These are phyloP conservation scores for Schizophyllum amplum DNA, from an alignment of 1,284 basidiomycete species.

Conservation along the genomic window DNA sequence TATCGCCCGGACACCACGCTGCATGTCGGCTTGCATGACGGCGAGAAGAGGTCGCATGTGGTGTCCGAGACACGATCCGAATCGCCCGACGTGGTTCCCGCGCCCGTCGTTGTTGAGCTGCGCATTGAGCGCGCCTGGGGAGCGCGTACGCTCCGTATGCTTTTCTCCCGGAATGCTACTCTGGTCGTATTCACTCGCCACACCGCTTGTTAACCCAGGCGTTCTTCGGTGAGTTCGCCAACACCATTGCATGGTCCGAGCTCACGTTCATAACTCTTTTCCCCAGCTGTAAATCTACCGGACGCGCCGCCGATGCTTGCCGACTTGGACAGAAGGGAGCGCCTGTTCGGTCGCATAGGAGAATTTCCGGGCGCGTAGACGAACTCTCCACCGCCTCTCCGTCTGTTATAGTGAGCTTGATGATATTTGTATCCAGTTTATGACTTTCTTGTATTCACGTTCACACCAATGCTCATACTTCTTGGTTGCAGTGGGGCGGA, in stretches of 20 bases:
- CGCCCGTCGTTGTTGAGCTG: neutral
- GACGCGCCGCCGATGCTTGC: neutral
- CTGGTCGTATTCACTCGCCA: neutral
- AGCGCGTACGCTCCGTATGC: too few species aligned
- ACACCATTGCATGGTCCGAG: neutral
- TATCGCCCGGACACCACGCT: too few species aligned
- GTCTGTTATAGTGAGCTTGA: neutral
- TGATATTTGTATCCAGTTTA: too few species aligned
- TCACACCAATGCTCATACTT: too few species aligned
- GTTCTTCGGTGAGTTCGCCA: neutral
- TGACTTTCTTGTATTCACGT: too few species aligned
- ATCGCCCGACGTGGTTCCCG: neutral
- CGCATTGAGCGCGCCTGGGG: neutral
- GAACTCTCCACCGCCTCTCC: neutral
- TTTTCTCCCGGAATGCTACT: neutral
- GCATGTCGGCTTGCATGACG: too few species aligned
- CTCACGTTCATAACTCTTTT: neutral
- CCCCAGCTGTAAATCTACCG: neutral
- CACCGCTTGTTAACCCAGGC: neutral
- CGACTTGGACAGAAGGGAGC: neutral
- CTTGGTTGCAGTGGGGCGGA: too few species aligned
- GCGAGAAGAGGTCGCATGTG: too few species aligned
- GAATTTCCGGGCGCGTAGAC: neutral
- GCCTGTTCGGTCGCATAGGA: neutral
- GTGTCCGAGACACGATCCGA: too few species aligned